Base-by-base conservation (phyloP, 2,329 filamentous ascomycete genomes). In the Trichoderma polysporum region DNA sequence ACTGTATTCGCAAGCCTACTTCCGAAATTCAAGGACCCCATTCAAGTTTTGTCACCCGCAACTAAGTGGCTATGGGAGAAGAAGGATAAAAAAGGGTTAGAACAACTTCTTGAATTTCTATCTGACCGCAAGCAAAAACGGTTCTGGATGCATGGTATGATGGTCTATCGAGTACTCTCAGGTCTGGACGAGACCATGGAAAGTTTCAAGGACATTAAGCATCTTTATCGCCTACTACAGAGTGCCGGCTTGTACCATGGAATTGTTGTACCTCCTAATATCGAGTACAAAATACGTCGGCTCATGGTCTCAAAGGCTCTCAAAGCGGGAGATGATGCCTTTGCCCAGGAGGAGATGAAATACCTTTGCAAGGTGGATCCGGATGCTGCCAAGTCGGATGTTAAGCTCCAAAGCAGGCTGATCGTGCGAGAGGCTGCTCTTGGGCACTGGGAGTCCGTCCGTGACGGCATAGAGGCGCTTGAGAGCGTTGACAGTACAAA, bases 271-370 rank as follows among this genome's bases (percentile, higher is more conserved):
- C 35, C 73, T 6, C 31, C 29, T 7, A 61, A 68, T 37, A 69
- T 66, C 1, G 71, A 77, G 52, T 76, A 76, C 60, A 69, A 74
- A 15, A 73, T 76, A 17, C 74, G 76, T 58, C 69, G 73, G 7
- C 69, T 73, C 50, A 71, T 79, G 64, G 59, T 70, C 1, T 61
- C 73, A 13, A 71, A 71, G 52, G 73, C 75, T 41, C 67, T 75
- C 5, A 70, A 74, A 25, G 76, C 72, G 15, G 72, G 71, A 6
- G 74, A 77, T 50, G 71, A 76, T 25, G 66, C 59, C 3, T 73
- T 74, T 41, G 73, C 73, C 6, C 62, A 58, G 7, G 49, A 68
- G 39, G 76, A 78, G 63, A 71, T 77, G 61, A 41, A 57, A 5
- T 62, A 68, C 1, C 68, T 78, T n/a, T 52, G 58, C 10, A 35